Conservation (phyloP, 768 basidiomycete genomes). For the Royoungia palumana region DNA sequence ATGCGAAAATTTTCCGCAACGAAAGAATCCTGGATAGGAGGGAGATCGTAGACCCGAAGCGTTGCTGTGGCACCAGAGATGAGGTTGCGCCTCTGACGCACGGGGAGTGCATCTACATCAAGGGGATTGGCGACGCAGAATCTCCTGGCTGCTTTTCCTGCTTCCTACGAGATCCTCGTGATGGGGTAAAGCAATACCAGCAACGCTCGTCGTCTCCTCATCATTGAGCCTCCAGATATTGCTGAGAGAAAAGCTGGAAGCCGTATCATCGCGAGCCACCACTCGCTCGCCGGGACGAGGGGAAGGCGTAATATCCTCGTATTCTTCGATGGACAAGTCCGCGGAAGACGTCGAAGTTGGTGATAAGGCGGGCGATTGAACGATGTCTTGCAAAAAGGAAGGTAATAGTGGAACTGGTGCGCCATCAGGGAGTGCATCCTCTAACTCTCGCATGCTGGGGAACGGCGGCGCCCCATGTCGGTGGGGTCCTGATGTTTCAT, state of each 20-base stretch:
- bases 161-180: conserved; percentile 38
- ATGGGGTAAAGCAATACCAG: conserved; percentile 47
- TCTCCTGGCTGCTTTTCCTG: conserved; percentile 40
- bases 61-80: neutral
- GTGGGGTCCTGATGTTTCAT: conserved; percentile 57
- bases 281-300: conserved; percentile 26
- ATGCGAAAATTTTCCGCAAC: conserved; percentile 19
- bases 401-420: conserved; percentile 61
- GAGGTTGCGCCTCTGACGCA: neutral
- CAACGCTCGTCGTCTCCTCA: conserved; percentile 59
- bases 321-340: conserved; percentile 62
- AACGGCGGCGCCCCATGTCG: conserved; percentile 41
- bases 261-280: conserved; percentile 26
- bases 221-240: conserved; percentile 76
- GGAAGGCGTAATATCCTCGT: conserved; percentile 35
- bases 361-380: conserved; percentile 64
- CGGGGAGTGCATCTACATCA: conserved; percentile 13
- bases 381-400: conserved; percentile 72
- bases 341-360: conserved; percentile 64
- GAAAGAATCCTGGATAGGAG: conserved; percentile 8
- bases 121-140: conserved; percentile 28
- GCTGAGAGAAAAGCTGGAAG: conserved; percentile 31
- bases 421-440: conserved; percentile 20
- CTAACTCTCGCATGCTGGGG: conserved; percentile 27
- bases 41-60: neutral